These are phyloP conservation scores for Calycina herbarum DNA, from an alignment of 2,329 filamentous ascomycete genomes.

Conservation along the genomic window DNA sequence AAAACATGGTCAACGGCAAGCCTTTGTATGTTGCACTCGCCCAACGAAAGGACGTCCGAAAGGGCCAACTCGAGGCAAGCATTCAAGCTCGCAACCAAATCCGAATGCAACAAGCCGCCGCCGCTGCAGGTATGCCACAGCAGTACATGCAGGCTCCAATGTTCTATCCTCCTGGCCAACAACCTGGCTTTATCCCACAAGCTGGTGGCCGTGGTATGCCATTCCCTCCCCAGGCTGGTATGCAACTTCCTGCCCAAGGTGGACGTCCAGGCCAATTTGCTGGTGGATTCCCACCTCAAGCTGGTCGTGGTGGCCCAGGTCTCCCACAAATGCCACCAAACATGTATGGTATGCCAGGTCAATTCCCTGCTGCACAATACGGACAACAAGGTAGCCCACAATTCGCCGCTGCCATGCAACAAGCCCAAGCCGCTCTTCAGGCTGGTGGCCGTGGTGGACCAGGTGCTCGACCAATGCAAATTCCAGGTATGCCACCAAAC, in stretches of 20 bases:
- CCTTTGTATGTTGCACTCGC: conserved; percentile 96
- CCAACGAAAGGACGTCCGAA: conserved; percentile 99
- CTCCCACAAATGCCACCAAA: conserved; percentile 85
- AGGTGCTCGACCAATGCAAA: conserved; percentile 57
- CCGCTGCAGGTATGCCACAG: conserved; percentile 83
- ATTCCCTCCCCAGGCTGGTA: conserved; percentile 60
- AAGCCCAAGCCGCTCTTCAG: conserved; percentile 64
- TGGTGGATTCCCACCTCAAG: conserved; percentile 75
- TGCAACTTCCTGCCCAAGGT: conserved; percentile 72
- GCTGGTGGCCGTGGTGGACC: conserved; percentile 42
- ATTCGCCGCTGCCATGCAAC: conserved; percentile 80
- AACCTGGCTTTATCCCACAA: conserved; percentile 67
- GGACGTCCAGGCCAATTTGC: conserved; percentile 86
- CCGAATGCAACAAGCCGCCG: conserved; percentile 95
- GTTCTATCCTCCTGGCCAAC: conserved; percentile 85
- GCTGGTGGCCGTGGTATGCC: conserved; percentile 63
- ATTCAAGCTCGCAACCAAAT: conserved; percentile 99
- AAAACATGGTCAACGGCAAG: conserved; percentile 97
- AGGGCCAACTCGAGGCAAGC: conserved; percentile 98
- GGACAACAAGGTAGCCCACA: conserved; percentile 78
- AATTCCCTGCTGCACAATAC: conserved; percentile 77
- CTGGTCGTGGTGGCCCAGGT: conserved; percentile 78
- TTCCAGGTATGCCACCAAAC: conserved; percentile 73
- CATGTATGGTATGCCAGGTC: conserved; percentile 78
- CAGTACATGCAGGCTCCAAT: conserved; percentile 87